Conservation (phyloP, 495 filamentous ascomycete genomes). For the Talaromyces borbonicus region DNA sequence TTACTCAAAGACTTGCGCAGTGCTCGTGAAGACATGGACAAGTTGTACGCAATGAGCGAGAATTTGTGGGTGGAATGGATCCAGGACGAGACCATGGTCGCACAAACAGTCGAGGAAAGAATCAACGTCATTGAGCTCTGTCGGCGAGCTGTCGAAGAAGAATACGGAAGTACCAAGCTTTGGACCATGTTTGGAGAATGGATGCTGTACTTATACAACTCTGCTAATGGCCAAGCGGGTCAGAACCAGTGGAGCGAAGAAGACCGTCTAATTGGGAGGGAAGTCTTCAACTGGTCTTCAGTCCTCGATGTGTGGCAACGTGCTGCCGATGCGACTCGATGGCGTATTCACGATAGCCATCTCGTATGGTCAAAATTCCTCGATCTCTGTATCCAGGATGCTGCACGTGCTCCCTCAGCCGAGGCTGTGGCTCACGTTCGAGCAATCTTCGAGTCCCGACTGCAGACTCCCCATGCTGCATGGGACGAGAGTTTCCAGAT, state of each 20-base stretch:
- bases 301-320: slow-evolving; percentile 72
- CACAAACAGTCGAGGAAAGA: slow-evolving; percentile 50
- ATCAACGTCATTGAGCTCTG: slow-evolving; percentile 77
- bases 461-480: slow-evolving; percentile 68
- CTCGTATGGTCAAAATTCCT: slow-evolving; percentile 78
- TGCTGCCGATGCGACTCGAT: slow-evolving; percentile 67
- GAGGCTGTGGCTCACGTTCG: slow-evolving; percentile 56
- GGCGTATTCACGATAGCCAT: slow-evolving; percentile 76
- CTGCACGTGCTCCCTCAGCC: slow-evolving; percentile 44
- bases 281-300: slow-evolving; percentile 69
- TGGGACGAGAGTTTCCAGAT: slow-evolving; percentile 80
- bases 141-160: slow-evolving; percentile 67
- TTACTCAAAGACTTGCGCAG: slow-evolving; percentile 51
- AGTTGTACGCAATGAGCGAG: slow-evolving; percentile 57
- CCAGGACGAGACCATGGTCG: slow-evolving; percentile 51
- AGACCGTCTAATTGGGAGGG: slow-evolving; percentile 60
- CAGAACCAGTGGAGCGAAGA: slow-evolving; percentile 63
- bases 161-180: slow-evolving; percentile 71
- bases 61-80: slow-evolving; percentile 57
- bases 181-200: slow-evolving; percentile 88
- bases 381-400: slow-evolving; percentile 49
- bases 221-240: slow-evolving; percentile 45
- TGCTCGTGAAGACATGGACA: slow-evolving; percentile 56
- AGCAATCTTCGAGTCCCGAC: slow-evolving; percentile 59
- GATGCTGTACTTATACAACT: slow-evolving; percentile 62